These are phyloP conservation scores for Magnaporthiopsis rhizophila DNA, from an alignment of 2,329 filamentous ascomycete species.

Conservation along the genomic window DNA sequence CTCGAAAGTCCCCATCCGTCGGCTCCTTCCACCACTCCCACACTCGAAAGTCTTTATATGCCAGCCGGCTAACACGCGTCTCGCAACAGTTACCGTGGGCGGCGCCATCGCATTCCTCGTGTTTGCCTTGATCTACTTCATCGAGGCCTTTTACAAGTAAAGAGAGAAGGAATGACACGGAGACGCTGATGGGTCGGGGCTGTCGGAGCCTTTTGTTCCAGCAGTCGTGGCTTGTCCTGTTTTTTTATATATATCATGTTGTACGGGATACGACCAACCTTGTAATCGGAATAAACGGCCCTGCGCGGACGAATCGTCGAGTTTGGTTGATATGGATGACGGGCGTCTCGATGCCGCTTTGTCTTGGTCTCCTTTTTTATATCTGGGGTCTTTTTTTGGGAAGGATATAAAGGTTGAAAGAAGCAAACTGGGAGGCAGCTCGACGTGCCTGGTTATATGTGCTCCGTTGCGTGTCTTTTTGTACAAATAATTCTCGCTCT, in stretches of 20 bases:
- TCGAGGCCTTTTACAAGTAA: constrained; percentile 60
- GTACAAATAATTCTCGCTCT: too few relatives aligned
- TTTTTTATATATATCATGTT: background rate
- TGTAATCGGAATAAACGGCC: background rate
- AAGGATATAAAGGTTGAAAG: too few relatives aligned
- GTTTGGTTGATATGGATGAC: too few relatives aligned
- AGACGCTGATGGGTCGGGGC: background rate
- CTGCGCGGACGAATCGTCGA: background rate
- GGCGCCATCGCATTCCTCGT: constrained; percentile 83
- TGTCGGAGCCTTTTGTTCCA: background rate
- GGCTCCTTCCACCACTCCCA: too few relatives aligned
- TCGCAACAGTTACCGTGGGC: constrained; percentile 64
- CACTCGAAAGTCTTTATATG: background rate
- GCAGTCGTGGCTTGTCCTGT: background rate
- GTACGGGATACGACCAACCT: background rate
- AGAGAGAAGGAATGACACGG: constrained; percentile 1
- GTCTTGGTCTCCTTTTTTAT: too few relatives aligned
- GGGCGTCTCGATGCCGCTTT: too few relatives aligned
- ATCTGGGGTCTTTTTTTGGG: too few relatives aligned
- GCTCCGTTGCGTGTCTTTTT: too few relatives aligned
- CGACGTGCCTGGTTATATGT: too few relatives aligned
- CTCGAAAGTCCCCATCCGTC: too few relatives aligned
- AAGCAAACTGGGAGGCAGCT: too few relatives aligned
- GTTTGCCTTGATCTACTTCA: constrained; percentile 85
- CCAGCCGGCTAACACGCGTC: constrained; percentile 4